Evolutionary conservation across 768 basidiomycete genomes (phyloP).

Genomic region (Lactarius deliciosus): DNA sequence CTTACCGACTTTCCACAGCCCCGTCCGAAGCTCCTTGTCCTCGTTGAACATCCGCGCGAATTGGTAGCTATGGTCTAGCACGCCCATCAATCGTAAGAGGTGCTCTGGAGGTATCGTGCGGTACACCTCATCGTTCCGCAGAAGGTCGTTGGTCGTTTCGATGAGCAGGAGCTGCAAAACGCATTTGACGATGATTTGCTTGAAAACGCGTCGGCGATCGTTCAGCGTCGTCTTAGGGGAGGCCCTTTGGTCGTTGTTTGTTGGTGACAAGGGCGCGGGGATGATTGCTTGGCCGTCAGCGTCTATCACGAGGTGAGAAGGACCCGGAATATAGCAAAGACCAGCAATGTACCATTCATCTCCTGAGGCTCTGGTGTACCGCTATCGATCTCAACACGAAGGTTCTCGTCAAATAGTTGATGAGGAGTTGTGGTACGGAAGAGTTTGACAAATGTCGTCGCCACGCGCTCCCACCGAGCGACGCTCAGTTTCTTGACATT

Average conservation of each 20-base stretch:
- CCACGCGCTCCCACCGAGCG: slow-evolving; percentile 86
- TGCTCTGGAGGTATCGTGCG: slow-evolving; percentile 92
- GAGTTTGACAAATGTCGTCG: slow-evolving; percentile 90
- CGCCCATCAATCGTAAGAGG: slow-evolving; percentile 89
- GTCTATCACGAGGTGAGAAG: slow-evolving; percentile 45
- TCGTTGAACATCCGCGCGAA: slow-evolving; percentile 98
- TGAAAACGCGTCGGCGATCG: slow-evolving; percentile 85
- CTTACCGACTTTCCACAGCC: slow-evolving; percentile 99
- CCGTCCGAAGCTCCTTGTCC: slow-evolving; percentile 94
- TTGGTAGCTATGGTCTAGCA: slow-evolving; percentile 95
- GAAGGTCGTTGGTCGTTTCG: slow-evolving; percentile 93
- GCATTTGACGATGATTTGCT: slow-evolving; percentile 99
- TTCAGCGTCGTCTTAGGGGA: slow-evolving; percentile 55
- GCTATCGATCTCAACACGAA: slow-evolving; percentile 81
- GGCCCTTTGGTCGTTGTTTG: slow-evolving; percentile 46
- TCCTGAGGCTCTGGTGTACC: slow-evolving; percentile 56
- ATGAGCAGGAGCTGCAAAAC: slow-evolving; percentile 94
- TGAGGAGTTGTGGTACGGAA: slow-evolving; percentile 97
- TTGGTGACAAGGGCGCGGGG: slow-evolving; percentile 86
- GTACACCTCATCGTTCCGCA: slow-evolving; percentile 92
- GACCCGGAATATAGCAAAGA: slow-evolving; percentile 6
- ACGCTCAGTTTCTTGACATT: slow-evolving; percentile 87
- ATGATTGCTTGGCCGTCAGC: slow-evolving; percentile 64
- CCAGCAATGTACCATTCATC: slow-evolving; percentile 31
- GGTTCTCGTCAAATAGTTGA: slow-evolving; percentile 90